A percentile compares a stretch with the other conserved stretches of the same genome.
phyloP scores from a whole-genome alignment of 108 stramenopile species.

The Chaetoceros tenuissimus region DNA sequence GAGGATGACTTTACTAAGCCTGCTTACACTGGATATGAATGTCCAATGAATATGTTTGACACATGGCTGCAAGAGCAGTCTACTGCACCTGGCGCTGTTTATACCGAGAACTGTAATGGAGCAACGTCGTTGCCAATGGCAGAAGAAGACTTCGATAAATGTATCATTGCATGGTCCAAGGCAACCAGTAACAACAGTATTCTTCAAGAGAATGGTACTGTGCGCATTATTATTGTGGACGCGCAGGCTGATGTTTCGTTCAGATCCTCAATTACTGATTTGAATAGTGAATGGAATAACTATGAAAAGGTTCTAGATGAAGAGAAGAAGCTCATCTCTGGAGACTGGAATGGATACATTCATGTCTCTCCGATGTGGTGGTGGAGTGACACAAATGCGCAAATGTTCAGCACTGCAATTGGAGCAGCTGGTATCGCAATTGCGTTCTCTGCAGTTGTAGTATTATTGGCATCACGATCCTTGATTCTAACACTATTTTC shows the following conservation, averaged over 20 bases:
- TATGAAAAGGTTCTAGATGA: slow-evolving; percentile 30
- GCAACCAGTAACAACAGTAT: slow-evolving; percentile 6
- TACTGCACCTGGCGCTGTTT: slow-evolving; percentile 13
- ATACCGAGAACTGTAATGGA: slow-evolving; percentile 26
- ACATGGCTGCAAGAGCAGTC: slow-evolving; percentile 30
- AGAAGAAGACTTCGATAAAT: slow-evolving; percentile 27
- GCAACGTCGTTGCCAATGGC: slow-evolving; percentile 29
- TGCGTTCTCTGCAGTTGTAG: slow-evolving; percentile 8
- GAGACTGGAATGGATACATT: slow-evolving; percentile 13
- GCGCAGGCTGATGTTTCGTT: not conserved
- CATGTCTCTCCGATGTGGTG: slow-evolving; percentile 25
- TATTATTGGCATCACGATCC: slow-evolving; percentile 33
- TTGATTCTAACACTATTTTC: slow-evolving; percentile 35
- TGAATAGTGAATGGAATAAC: slow-evolving; percentile 29
- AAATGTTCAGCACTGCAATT: slow-evolving; percentile 25
- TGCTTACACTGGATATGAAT: slow-evolving; percentile 9
- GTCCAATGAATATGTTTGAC: slow-evolving; percentile 37
- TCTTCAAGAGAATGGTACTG: slow-evolving; percentile 18
- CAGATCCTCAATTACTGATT: slow-evolving; percentile 20
- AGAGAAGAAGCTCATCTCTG: slow-evolving; percentile 16
- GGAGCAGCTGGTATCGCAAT: slow-evolving; percentile 21
- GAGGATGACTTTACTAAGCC: slow-evolving; percentile 23
- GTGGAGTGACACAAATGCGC: slow-evolving; percentile 47
- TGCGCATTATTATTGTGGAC: slow-evolving; percentile 14
- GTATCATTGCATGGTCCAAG: slow-evolving; percentile 33